phyloP scores from a whole-genome alignment of 768 basidiomycete genomes.

The Gelatoporia subvermispora region DNA sequence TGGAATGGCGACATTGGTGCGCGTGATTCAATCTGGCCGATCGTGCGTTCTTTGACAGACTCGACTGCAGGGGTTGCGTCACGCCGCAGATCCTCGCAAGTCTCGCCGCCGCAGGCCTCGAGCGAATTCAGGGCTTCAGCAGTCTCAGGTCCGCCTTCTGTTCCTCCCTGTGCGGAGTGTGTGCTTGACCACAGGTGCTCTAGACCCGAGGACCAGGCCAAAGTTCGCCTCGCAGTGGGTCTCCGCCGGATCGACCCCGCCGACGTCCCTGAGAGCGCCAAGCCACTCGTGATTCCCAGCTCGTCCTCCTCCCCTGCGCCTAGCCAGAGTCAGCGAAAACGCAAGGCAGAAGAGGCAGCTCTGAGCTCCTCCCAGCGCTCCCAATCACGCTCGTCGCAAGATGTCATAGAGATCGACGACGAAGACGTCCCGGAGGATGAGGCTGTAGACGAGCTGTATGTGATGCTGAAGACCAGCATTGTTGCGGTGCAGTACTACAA shows the following conservation, averaged over 20 bases:
- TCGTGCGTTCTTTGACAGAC: constrained; percentile 1
- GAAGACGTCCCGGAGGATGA: constrained; percentile 43
- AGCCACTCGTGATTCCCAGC: neutral
- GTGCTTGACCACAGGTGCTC: neutral
- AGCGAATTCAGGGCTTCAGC: constrained; percentile 45
- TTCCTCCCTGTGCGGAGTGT: neutral
- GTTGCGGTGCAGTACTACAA: constrained; percentile 85
- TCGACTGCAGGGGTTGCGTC: constrained; percentile 60
- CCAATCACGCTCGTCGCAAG: constrained; percentile 10
- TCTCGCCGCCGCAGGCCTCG: constrained; percentile 40
- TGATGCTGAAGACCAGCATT: constrained; percentile 51
- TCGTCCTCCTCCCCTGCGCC: constrained; percentile 6
- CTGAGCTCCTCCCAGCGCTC: constrained; percentile 9
- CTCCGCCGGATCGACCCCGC: constrained; percentile 47
- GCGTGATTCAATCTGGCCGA: constrained; percentile 13
- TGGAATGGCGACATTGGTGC: constrained; percentile 78
- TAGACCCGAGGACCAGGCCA: constrained; percentile 59
- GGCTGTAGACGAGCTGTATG: constrained; percentile 62
- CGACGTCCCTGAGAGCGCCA: constrained; percentile 51
- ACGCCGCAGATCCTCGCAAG: constrained; percentile 49
- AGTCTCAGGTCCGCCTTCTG: constrained; percentile 40
- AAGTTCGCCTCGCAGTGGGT: constrained; percentile 55
- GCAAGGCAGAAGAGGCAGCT: constrained; percentile 32
- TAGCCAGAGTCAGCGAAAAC: constrained; percentile 37
- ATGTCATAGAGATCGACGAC: constrained; percentile 31